Conservation (phyloP, 331 rosid species). For the Phaseolus coccineus region DNA sequence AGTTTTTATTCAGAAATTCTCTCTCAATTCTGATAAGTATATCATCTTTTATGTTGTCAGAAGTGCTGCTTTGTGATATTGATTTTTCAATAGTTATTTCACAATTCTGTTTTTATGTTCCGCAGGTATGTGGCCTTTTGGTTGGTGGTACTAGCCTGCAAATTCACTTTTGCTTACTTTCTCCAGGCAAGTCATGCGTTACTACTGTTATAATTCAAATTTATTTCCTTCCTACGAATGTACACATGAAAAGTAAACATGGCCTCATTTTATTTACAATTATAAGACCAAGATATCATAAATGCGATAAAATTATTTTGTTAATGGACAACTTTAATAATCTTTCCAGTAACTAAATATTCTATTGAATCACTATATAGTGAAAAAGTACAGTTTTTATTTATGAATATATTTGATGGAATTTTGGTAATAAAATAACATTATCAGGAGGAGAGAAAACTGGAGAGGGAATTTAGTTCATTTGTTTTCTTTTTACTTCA, state of each 20-base stretch:
- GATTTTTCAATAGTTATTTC: constrained; percentile 9
- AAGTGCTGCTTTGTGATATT: constrained; percentile 26
- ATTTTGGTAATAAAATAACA: constrained; percentile 3
- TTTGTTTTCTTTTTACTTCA: neutral
- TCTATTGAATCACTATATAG: neutral
- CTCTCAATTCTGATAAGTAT: too few relatives aligned
- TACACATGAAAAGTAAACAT: neutral
- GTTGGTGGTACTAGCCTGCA: constrained; percentile 85
- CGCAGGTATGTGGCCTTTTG: constrained; percentile 84
- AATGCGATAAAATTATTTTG: neutral
- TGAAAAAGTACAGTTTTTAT: neutral
- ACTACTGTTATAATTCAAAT: neutral
- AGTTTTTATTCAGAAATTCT: too few relatives aligned
- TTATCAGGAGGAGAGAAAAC: neutral
- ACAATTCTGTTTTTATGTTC: neutral
- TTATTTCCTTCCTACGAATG: neutral
- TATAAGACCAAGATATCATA: neutral
- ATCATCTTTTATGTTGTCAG: neutral
- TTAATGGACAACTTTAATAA: neutral
- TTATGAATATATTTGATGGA: neutral
- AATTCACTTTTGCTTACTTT: constrained; percentile 91
- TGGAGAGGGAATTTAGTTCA: neutral
- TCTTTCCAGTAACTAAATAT: neutral
- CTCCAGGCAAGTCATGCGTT: constrained; percentile 74
- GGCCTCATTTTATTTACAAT: too few relatives aligned